Conservation (phyloP, 257 asterid species). For the Coffea eugenioides region DNA sequence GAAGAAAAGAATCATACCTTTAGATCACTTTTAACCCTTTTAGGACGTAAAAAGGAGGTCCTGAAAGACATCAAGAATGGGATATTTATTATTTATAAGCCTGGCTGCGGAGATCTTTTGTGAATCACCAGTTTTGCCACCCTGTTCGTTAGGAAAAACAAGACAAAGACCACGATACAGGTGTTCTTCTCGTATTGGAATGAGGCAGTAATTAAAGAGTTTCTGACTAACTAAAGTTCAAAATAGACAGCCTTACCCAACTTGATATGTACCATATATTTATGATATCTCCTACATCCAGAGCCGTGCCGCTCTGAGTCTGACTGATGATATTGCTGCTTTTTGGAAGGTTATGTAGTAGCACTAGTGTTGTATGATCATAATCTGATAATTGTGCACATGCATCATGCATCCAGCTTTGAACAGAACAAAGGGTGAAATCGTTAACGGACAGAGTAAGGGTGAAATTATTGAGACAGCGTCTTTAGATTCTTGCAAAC, state of each 20-base stretch:
- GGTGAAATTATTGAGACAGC: too few relatives aligned
- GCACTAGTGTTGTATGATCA: neutral
- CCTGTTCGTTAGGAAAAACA: neutral
- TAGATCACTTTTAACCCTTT: neutral
- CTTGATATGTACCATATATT: neutral
- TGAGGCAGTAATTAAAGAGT: neutral
- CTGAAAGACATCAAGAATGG: neutral
- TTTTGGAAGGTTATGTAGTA: neutral
- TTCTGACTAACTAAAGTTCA: neutral
- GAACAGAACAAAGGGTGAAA: too few relatives aligned
- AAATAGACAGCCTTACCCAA: neutral
- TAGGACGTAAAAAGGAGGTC: slow-evolving; percentile 19
- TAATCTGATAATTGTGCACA: neutral
- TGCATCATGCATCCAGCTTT: neutral
- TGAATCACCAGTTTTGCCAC: neutral
- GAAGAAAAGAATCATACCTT: slow-evolving; percentile 42
- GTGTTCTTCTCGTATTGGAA: slow-evolving; percentile 16
- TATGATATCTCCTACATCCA: neutral
- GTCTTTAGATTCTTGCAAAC: too few relatives aligned
- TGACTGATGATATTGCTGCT: neutral
- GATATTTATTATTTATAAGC: slow-evolving; percentile 33
- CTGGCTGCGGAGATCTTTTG: neutral
- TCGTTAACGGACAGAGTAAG: too few relatives aligned
- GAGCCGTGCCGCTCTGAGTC: neutral
- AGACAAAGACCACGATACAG: slow-evolving; percentile 8